Base-by-base conservation (phyloP, 345 rosid species). In the Litchi chinensis region DNA sequence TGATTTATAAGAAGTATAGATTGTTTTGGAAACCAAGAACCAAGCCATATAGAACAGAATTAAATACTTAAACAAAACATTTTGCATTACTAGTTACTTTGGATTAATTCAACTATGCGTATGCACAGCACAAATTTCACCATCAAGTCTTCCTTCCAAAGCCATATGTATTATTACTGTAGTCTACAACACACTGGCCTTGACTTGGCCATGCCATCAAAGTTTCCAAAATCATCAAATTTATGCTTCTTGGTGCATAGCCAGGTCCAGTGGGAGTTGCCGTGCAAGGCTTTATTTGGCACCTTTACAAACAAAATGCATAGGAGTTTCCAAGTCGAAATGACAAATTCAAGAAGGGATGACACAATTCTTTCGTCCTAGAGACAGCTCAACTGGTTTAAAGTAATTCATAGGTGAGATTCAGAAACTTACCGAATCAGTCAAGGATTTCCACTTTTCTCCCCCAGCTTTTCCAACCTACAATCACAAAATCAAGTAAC, bases 391-490 rank as follows among this genome's bases (percentile, higher is more conserved):
- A 37, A 56, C 26, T 8, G 63, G 21, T 63, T 63, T 10, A 39
- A 10, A 63, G 59, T 11, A 26, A 52, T 5, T 78, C 39, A 16
- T 2, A 68, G 74, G 12, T 63, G 22, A 66, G 46, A 21, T 65
- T 54, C 54, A 32, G 67, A 46, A 16, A 81, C 87, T 83, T 78
- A 84, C 88, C 52, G 70, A 83, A 54, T 48, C 72, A 43, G 89
- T 78, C 89, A 89, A 8, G 8, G 87, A 78, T 68, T 85, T 89
- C 92, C 92, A 89, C 82, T 80, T 89, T 74, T 64, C 81, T 62
- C 92, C 92, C 0, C 86, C 92, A 21, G 92, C 92, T 81, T 87
- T 89, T 19, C 92, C 90, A 56, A 89, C 92, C 92, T 87, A 75
- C 79, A 78, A 44, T 56, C 70, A 81, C 68, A 86, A 10, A 12